phyloP scores from a whole-genome alignment of 2,329 filamentous ascomycete genomes.

The Dactylellina haptotyla region DNA sequence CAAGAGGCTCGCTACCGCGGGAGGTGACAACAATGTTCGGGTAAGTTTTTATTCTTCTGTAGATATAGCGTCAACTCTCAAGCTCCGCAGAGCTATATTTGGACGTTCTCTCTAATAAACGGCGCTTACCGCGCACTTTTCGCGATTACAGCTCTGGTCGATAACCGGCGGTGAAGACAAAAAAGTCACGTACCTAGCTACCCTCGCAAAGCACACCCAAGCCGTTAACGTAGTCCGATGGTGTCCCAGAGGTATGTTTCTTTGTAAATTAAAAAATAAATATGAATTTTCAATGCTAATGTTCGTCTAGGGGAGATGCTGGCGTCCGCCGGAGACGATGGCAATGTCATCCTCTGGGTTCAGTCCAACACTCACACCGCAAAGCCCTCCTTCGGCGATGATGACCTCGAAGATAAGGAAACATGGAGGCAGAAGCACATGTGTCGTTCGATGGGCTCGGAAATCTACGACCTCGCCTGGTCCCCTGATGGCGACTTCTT shows the following conservation, averaged over 20 bases:
- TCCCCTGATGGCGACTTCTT: slow-evolving; percentile 96
- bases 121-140: slow-evolving; percentile 32
- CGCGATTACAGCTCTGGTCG: slow-evolving; percentile 78
- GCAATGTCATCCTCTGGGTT: slow-evolving; percentile 96
- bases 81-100: slow-evolving; percentile 55
- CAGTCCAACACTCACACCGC: slow-evolving; percentile 77
- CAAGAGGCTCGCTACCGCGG: slow-evolving; percentile 90
- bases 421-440: slow-evolving; percentile 97
- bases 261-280: background rate
- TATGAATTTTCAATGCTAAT: background rate
- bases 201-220: slow-evolving; percentile 91
- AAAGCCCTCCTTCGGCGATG: slow-evolving; percentile 76
- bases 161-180: slow-evolving; percentile 86
- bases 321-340: slow-evolving; percentile 94
- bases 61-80: no score
- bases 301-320: slow-evolving; percentile 79
- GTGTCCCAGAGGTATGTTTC: slow-evolving; percentile 81
- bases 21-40: slow-evolving; percentile 95
- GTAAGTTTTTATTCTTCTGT: slow-evolving; percentile 68
- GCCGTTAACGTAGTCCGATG: slow-evolving; percentile 98
- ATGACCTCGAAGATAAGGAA: slow-evolving; percentile 90
- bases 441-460: slow-evolving; percentile 92
- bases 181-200: slow-evolving; percentile 90
- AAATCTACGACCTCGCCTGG: slow-evolving; percentile 99
- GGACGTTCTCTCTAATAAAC: background rate